These are phyloP conservation scores for Ogataea salicorniae DNA, from an alignment of 805 yeast genomes.

Conservation along the genomic window DNA sequence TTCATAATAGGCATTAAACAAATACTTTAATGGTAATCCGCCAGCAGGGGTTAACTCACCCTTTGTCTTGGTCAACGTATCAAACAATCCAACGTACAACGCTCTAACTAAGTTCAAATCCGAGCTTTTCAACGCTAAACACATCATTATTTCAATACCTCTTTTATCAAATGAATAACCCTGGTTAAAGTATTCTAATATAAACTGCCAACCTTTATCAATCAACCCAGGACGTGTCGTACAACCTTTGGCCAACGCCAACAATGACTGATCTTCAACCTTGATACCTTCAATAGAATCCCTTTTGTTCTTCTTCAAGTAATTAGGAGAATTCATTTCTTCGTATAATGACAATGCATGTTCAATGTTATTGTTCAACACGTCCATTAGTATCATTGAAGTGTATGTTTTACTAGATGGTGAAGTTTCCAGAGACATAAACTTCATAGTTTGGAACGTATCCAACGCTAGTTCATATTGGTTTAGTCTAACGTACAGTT, in stretches of 20 bases:
- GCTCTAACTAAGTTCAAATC: constrained; percentile 72
- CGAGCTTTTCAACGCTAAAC: constrained; percentile 74
- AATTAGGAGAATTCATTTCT: constrained; percentile 49
- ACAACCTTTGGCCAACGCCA: constrained; percentile 66
- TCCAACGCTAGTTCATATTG: constrained; percentile 60
- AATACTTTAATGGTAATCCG: constrained; percentile 29
- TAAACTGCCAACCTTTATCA: constrained; percentile 70
- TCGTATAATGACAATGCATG: constrained; percentile 70
- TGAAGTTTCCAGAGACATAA: constrained; percentile 54
- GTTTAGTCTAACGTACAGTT: constrained; percentile 50
- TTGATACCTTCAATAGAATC: constrained; percentile 13
- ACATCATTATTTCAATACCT: constrained; percentile 64
- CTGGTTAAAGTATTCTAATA: constrained; percentile 53
- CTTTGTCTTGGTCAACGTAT: constrained; percentile 17
- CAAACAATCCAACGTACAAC: constrained; percentile 36
- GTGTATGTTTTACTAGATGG: constrained; percentile 70
- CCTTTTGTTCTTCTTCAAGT: constrained; percentile 7
- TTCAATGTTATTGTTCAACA: constrained; percentile 58
- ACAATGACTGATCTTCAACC: constrained; percentile 29
- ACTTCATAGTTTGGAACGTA: constrained; percentile 82
- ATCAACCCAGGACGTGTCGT: constrained; percentile 43
- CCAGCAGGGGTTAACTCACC: constrained; percentile 18
- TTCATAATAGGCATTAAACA: constrained; percentile 39
- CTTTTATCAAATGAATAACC: constrained; percentile 32
- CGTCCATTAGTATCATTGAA: constrained; percentile 62